phyloP scores from a whole-genome alignment of 306 rosid species.

The Calophaca sinica region DNA sequence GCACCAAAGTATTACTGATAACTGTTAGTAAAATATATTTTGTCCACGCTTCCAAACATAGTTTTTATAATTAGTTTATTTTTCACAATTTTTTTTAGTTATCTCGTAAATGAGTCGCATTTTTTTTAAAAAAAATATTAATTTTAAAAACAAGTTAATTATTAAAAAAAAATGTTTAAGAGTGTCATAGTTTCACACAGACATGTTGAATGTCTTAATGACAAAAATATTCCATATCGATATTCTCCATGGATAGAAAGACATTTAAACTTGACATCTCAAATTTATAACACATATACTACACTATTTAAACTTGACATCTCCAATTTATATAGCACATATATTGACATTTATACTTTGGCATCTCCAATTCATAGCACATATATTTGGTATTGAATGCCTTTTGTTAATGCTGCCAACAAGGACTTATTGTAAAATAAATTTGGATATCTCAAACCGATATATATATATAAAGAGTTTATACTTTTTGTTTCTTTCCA shows the following conservation, averaged over 20 bases:
- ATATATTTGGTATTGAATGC: conserved; percentile 3
- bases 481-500: background rate
- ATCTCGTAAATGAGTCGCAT: no score
- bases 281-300: background rate
- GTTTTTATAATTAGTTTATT: no score
- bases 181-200: background rate
- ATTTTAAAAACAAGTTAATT: no score
- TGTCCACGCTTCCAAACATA: no score
- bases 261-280: conserved; percentile 3
- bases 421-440: background rate
- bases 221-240: background rate
- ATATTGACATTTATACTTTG: background rate
- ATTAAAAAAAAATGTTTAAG: no score
- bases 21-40: no score
- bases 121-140: no score
- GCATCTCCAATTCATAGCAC: conserved; percentile 8
- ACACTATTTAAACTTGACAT: background rate
- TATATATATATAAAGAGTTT: conserved; percentile 1
- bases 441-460: background rate
- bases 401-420: background rate
- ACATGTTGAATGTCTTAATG: background rate
- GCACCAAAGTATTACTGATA: no score
- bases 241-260: background rate
- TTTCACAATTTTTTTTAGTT: no score
- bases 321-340: background rate